phyloP scores from a whole-genome alignment of 2,329 filamentous ascomycete genomes.

The Fusarium penzigii region DNA sequence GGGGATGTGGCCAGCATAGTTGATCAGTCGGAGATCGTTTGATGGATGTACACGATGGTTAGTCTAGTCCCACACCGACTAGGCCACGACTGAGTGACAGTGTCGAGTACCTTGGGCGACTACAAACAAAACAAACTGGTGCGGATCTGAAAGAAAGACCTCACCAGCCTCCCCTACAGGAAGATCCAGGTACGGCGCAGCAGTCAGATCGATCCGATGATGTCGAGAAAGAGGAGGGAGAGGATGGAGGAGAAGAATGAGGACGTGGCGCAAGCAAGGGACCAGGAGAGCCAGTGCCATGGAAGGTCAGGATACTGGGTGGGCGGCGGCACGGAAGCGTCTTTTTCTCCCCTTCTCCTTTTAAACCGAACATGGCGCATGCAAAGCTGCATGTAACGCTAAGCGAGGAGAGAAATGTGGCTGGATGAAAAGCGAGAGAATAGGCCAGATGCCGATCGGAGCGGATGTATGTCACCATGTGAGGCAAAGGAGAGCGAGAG shows the following conservation, averaged over 20 bases:
- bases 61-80: no score
- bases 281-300: slow-evolving; percentile 10
- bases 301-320: neutral
- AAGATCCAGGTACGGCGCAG: slow-evolving; percentile 4
- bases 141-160: neutral
- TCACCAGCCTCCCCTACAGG: neutral
- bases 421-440: neutral
- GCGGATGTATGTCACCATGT: slow-evolving; percentile 3
- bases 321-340: neutral
- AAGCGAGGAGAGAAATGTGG: neutral
- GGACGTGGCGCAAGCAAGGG: slow-evolving; percentile 23
- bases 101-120: neutral
- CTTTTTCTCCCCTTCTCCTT: neutral
- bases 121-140: neutral
- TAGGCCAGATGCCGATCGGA: neutral
- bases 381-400: neutral
- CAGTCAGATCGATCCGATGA: slow-evolving; percentile 8
- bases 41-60: no score
- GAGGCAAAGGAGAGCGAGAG: slow-evolving; percentile 1
- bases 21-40: neutral
- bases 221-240: slow-evolving; percentile 12
- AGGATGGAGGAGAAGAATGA: slow-evolving; percentile 10
- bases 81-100: neutral
- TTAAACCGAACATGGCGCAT: neutral
- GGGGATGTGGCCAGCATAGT: no score